Evolutionary conservation across 2,329 filamentous ascomycete genomes (phyloP), one percentile per base, ranked within the genome.

Genomic region (Bipolaris zeicola): DNA sequence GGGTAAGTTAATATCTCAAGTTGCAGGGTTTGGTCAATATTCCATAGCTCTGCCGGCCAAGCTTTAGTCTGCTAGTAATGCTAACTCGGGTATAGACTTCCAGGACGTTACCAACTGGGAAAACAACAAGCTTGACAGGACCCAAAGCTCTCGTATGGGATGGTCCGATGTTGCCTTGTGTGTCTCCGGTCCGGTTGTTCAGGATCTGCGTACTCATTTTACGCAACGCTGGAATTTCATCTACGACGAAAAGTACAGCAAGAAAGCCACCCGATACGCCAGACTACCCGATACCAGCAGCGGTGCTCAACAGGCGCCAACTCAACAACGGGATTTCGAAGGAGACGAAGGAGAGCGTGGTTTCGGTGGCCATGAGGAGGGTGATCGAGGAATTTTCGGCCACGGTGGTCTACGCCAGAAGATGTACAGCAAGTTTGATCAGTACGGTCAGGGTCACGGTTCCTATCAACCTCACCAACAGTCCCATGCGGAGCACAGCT

Each of bases 161-260:
- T 96, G 93, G 93, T 91, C 90, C 13, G 93, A 96, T 75, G 85
- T 96, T 56, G 88, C 89, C 10, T 81, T 97, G 53, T 92, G 87
- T 65, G 75, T 96, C 55, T 83, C 83, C 13, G 92, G 92, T 0
- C 87, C 88, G 0, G 89, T 91, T 8, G 88, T 94, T 0, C 81
- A 88, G 60, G 92, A 90, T 73, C 80, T 96, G 31, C 81, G 87
- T 31, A 83, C 85, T 5, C 92, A 96, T 73, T 96, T 97, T 67
- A 83, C 87, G 1, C 89, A 96, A 70, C 82, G 92, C 66, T 97
- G 93, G 92, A 96, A 96, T 78, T 96, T 91, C 72, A 93, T 97
- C 62, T 96, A 87, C 63, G 83, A 87, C 54, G 86, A 89, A 49
- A 97, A 97, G 74, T 97, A 97, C 72, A 78, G 80, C 57, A 81